Evolutionary conservation across 2,329 filamentous ascomycete genomes (phyloP), one percentile per base, ranked within the genome.

Genomic region (Monosporascus sp.): DNA sequence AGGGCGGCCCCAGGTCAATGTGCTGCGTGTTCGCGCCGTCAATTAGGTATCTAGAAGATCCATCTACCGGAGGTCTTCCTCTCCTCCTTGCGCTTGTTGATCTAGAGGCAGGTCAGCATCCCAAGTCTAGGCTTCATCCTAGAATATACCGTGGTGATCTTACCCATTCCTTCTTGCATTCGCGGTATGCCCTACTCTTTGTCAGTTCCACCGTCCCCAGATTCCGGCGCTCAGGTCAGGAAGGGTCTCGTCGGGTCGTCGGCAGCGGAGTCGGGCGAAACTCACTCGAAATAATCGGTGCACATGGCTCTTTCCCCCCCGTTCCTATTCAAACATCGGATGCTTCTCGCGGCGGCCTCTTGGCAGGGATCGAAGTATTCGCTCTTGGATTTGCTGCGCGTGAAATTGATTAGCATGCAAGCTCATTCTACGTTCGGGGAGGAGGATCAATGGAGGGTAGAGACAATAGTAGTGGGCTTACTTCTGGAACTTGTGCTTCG

Each of bases 81-180:
- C 52, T 69, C 67, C 54, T 65, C 68, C 55, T 57, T 70, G 38
- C 70, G 64, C 50, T 65, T 66, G 17, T 69, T 64, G 18, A 60
- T 69, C 69, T 72, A 39, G 37, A 18, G 18, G 6, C 8, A 18
- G 18, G 51, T 54, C 38, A 52, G 44, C 37, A 49, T 27, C 7
- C 18, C 25, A 17, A 15, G 31, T 18, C 20, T n/a, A 34, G n/a
- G 38, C 3, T 9, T 9, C 18, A 14, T 38, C 8, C 15, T 20
- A 18, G 22, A 18, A 22, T 31, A 15, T 17, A 39, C 3, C 5
- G 22, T 18, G 20, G 5, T 6, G 3, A 51, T 17, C 75, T 57
- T 79, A 96, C 91, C 92, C 92, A 97, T 75, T 86, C 81, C 74
- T 96, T 92, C 71, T 97, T 97, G 73, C 93, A 97, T 57, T 95